Conservation (phyloP, 2,329 filamentous ascomycete species). For the Zopfia rhizophila region DNA sequence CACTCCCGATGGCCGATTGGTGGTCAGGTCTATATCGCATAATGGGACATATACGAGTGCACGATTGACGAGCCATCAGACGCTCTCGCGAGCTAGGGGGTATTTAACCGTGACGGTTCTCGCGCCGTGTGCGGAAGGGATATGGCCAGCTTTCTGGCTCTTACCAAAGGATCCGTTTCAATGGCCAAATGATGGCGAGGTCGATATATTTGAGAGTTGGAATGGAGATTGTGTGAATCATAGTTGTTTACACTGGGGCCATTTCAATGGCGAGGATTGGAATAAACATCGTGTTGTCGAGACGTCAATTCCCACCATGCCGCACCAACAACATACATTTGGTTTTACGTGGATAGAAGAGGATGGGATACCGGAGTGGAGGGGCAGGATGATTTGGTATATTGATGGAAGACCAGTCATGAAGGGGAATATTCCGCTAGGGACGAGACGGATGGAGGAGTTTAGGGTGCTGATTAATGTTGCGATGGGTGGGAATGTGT, state of each 20-base stretch:
- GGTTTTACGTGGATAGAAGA: conserved; percentile 68
- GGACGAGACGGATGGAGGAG: conserved; percentile 66
- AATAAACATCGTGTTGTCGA: conserved; percentile 67
- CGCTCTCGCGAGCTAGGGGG: conserved; percentile 62
- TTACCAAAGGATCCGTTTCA: conserved; percentile 67
- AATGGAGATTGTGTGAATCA: conserved; percentile 67
- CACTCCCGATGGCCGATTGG: conserved; percentile 61
- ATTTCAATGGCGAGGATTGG: conserved; percentile 63
- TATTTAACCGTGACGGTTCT: conserved; percentile 63
- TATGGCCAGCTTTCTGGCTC: conserved; percentile 73
- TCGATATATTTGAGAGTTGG: conserved; percentile 72
- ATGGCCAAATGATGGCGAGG: conserved; percentile 69
- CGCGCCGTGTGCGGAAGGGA: conserved; percentile 65
- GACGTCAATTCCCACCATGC: conserved; percentile 63
- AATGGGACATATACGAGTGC: conserved; percentile 63
- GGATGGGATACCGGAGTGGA: conserved; percentile 53
- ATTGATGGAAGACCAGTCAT: conserved; percentile 68
- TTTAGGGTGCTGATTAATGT: conserved; percentile 68
- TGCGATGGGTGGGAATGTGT: conserved; percentile 71
- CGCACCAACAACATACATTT: conserved; percentile 59
- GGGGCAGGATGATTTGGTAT: conserved; percentile 66
- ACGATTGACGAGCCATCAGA: conserved; percentile 64
- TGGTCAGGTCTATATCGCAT: conserved; percentile 63
- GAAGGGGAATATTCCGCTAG: conserved; percentile 64
- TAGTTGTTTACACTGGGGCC: conserved; percentile 69